These are phyloP conservation scores for Phaeomoniella chlamydospora DNA, from an alignment of 2,329 filamentous ascomycete genomes.

Conservation along the genomic window DNA sequence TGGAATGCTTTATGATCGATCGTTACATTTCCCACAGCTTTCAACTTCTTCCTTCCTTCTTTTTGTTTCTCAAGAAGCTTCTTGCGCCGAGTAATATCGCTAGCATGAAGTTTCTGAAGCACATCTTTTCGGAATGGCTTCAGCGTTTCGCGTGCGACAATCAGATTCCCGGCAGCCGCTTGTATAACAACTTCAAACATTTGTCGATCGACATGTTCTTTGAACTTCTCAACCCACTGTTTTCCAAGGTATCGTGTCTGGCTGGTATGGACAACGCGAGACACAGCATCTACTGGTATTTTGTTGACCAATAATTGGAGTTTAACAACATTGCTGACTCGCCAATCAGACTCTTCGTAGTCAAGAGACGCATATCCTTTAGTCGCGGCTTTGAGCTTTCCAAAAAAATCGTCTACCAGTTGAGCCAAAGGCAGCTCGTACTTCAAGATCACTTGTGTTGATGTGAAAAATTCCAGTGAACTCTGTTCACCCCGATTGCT, in stretches of 20 bases:
- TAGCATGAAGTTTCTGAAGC: slow-evolving; percentile 79
- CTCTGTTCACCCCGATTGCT: slow-evolving; percentile 75
- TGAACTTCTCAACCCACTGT: slow-evolving; percentile 89
- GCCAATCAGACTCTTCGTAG: slow-evolving; percentile 91
- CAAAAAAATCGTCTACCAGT: slow-evolving; percentile 92
- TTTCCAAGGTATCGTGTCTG: slow-evolving; percentile 71
- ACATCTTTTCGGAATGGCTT: slow-evolving; percentile 97
- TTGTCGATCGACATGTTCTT: slow-evolving; percentile 87
- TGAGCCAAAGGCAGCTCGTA: slow-evolving; percentile 82
- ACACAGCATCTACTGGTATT: slow-evolving; percentile 80
- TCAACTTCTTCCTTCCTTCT: slow-evolving; percentile 76
- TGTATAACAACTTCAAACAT: slow-evolving; percentile 98
- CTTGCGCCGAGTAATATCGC: slow-evolving; percentile 64
- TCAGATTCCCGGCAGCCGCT: slow-evolving; percentile 64
- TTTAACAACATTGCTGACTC: slow-evolving; percentile 66
- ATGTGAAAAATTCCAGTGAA: slow-evolving; percentile 79
- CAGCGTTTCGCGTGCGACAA: slow-evolving; percentile 84
- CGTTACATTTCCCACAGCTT: slow-evolving; percentile 68
- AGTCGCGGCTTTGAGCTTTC: slow-evolving; percentile 82
- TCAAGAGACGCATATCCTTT: slow-evolving; percentile 94
- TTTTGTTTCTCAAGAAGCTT: slow-evolving; percentile 96
- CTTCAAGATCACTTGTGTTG: slow-evolving; percentile 84
- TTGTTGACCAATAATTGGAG: slow-evolving; percentile 91
- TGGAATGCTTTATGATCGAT: slow-evolving; percentile 96
- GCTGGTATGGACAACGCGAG: slow-evolving; percentile 72